Evolutionary conservation across 2,329 filamentous ascomycete species (phyloP), one percentile per base, ranked within the genome.

Genomic region (Ophiosphaerella narmari): DNA sequence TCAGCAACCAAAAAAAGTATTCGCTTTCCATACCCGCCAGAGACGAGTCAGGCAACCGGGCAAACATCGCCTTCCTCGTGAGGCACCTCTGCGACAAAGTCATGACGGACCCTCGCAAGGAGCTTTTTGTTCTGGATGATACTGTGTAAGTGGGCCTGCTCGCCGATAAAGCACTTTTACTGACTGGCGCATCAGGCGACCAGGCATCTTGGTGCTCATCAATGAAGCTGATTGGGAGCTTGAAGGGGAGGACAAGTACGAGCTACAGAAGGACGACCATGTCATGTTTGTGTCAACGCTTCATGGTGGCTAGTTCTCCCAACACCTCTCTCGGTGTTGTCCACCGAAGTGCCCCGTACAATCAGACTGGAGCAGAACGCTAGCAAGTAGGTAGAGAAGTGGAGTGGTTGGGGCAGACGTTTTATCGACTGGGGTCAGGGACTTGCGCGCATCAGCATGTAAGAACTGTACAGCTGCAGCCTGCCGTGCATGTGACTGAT

Each of bases 181-280:
- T 69, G 44, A 65, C 59, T 53, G 62, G 9, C 1, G 43, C 14
- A n/a, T 23, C 48, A 97, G 93, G 53, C 91, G 94, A 45, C 94
- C 94, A 5, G 94, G 94, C 2, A 96, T 99, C 72, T 83, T 99
- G 37, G 93, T 97, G 24, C 81, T 99, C 49, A 96, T 99, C 74
- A 99, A 99, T 71, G 94, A 99, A 65, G 90, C 91, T 23, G 94
- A 99, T 73, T 99, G 94, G 94, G 94, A 97, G 74, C 83, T 99
- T 11, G 94, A 97, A 75, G 94, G 92, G 14, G 93, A 97, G 75
- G 91, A 94, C 70, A 82, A 86, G 59, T 97, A 97, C 70, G 87
- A 91, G 74, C 77, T 99, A 50, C 86, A 93, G 75, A 75, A 80
- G 54, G 83, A 86, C 50, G 94, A 99, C 77, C 93, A 89, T 69